Conservation (phyloP, 176 grass and related monocot genomes). For the Eremochloa ophiuroides region DNA sequence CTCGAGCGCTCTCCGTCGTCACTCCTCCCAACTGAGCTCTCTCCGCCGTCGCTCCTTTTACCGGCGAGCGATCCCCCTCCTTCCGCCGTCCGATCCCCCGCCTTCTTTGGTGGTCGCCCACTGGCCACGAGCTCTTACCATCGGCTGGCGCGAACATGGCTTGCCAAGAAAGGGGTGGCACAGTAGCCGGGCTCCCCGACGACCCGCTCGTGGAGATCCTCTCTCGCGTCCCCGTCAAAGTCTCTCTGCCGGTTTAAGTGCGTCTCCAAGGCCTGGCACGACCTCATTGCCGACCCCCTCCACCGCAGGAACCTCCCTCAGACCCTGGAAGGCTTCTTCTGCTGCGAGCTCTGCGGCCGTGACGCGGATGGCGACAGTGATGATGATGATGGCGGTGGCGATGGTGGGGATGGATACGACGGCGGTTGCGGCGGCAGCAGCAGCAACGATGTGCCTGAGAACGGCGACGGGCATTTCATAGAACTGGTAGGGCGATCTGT, state of each 20-base stretch:
- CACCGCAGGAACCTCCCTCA: not conserved
- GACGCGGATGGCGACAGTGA: too few species aligned
- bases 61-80: too few species aligned
- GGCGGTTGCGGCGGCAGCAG: too few species aligned
- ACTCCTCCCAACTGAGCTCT: too few species aligned
- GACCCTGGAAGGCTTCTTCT: not conserved
- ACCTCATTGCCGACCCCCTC: not conserved
- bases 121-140: too few species aligned
- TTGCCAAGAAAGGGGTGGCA: not conserved
- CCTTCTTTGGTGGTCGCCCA: too few species aligned
- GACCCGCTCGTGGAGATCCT: not conserved
- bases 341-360: not conserved
- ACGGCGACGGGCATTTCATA: not conserved
- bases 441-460: too few species aligned
- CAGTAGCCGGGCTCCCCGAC: not conserved
- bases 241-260: not conserved
- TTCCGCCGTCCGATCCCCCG: too few species aligned
- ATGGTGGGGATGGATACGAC: not conserved
- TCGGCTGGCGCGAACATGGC: not conserved
- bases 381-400: too few species aligned
- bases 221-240: not conserved
- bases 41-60: too few species aligned
- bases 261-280: not conserved
- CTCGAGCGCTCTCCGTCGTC: too few species aligned
- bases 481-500: not conserved